Base-by-base conservation (phyloP, 352 stramenopile genomes). In the Phytophthora crassamura region DNA sequence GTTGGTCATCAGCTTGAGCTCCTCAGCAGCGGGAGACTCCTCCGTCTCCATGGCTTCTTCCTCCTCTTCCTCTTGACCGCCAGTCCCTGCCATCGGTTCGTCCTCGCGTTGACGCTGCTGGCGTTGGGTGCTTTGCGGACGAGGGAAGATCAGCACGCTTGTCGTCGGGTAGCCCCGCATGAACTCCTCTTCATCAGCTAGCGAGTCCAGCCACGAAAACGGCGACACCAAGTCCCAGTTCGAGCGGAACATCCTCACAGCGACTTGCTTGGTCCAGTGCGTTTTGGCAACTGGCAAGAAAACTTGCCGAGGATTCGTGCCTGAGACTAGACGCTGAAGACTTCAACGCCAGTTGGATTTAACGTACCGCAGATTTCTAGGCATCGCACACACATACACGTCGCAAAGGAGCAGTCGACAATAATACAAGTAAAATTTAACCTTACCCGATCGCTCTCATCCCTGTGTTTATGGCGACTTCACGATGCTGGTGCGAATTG, bases 171-270 rank as follows among this genome's bases (percentile, higher is more conserved):
- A 59, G 25, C 77, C 66, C 36, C 70, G 52, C 59, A 87, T 75
- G 33, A 86, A 77, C 53, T 81, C 57, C 50, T 90, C 77, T 59
- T 88, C 78, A 30, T 77, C 69, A 9, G 67, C 69, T 15, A 90
- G 57, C 41, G 77, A 73, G 34, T 72, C 70, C 12, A 87, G 53
- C 78, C 77, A 88, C 47, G 72, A 72, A 7, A 73, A 56, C 12
- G 81, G 78, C 28, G 81, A 74, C 40, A 90, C 73, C 16, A 78
- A 49, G 32, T 89, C 76, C 76, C 80, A 89, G 52, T 81, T 72
- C 5, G 52, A 68, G n/a, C 77, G 77, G 39, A 82, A 76, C 80
- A 86, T 85, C 42, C 7, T 73, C 0, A 33, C 33, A 20, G 30
- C 36, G 20, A 57, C 55, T 59, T 61, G 35, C 35, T 59, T 53